A percentile compares a stretch with the other conserved stretches of the same genome.
phyloP scores from a whole-genome alignment of 2,329 filamentous ascomycete species.

The Coleophoma crateriformis region DNA sequence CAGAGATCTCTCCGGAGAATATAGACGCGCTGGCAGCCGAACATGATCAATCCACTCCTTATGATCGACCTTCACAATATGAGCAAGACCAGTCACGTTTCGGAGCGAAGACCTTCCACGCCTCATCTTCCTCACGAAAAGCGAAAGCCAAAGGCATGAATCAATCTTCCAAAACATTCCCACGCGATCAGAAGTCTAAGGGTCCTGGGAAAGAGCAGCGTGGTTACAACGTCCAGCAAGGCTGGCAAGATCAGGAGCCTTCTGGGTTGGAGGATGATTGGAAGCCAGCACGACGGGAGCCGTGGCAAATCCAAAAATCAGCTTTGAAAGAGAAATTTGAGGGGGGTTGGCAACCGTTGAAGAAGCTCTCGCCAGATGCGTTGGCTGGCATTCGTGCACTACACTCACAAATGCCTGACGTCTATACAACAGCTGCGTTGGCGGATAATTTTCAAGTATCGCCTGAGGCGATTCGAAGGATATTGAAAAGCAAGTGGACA shows the following conservation, averaged over 20 bases:
- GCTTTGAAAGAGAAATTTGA: conserved; percentile 74
- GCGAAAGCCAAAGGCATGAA: not conserved
- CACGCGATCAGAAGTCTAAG: not conserved
- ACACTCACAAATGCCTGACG: conserved; percentile 68
- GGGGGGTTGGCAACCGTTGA: conserved; percentile 75
- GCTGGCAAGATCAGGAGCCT: not conserved
- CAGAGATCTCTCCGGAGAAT: conserved; percentile 29
- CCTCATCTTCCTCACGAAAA: not conserved
- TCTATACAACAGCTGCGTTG: conserved; percentile 70
- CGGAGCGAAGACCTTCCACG: not conserved
- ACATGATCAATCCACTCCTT: not conserved
- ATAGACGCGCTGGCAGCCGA: conserved; percentile 26
- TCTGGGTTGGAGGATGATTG: conserved; percentile 7
- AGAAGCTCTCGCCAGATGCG: conserved; percentile 86
- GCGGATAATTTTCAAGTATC: conserved; percentile 80
- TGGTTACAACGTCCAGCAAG: not conserved
- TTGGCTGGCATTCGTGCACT: conserved; percentile 84
- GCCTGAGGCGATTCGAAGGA: conserved; percentile 79
- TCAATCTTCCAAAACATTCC: not conserved
- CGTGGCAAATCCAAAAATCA: conserved; percentile 73
- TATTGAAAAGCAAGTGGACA: conserved; percentile 74
- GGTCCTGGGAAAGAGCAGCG: not conserved
- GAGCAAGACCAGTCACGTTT: not conserved
- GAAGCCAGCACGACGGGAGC: conserved; percentile 30
- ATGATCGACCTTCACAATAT: not conserved